Percentiles rank a stretch among this genome's conserved stretches.
phyloP scores from a whole-genome alignment of 441 rosid genomes.

The Mallotus repandus region DNA sequence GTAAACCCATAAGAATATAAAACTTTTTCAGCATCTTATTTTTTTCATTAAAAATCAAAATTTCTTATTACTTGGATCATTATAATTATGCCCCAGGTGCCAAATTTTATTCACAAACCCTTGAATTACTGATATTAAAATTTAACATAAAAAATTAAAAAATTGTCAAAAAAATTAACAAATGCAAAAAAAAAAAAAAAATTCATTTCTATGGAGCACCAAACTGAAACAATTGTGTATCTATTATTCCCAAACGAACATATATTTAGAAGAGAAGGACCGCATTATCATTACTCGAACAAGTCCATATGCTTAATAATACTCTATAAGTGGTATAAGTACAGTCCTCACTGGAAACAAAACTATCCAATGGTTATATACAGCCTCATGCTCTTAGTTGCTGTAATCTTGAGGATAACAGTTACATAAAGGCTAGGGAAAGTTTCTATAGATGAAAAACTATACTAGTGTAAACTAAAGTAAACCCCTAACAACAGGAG shows the following conservation, averaged over 20 bases:
- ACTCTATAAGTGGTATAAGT: neutral
- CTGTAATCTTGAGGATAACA: conserved; percentile 3
- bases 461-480: neutral
- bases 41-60: too few species aligned
- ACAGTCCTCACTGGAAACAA: neutral
- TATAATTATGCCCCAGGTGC: too few species aligned
- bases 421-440: neutral
- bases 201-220: neutral
- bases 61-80: too few species aligned
- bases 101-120: too few species aligned
- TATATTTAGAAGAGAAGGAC: neutral
- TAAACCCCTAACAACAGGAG: neutral
- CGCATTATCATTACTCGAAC: neutral
- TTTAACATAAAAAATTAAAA: neutral
- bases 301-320: neutral
- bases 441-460: neutral
- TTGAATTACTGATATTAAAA: neutral
- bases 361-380: neutral
- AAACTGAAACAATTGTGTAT: too few species aligned
- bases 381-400: neutral
- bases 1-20: too few species aligned
- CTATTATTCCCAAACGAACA: too few species aligned
- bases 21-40: too few species aligned
- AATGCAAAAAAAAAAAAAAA: neutral
- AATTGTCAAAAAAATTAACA: too few species aligned